Evolutionary conservation across 768 basidiomycete genomes (phyloP).

Genomic region (Pholiota molesta): DNA sequence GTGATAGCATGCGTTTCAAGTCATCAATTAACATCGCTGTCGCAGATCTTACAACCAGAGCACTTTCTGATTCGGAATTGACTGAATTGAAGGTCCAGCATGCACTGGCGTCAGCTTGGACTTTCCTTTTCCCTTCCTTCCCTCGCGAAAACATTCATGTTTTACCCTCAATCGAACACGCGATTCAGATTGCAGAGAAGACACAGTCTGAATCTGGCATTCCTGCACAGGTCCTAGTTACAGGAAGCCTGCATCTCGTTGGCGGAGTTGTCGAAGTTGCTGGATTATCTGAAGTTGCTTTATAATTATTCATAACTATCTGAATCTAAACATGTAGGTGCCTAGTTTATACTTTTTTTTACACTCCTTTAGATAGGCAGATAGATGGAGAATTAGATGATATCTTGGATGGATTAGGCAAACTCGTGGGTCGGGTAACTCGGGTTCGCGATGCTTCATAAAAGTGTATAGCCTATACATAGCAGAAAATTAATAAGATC

Average conservation of each 20-base stretch:
- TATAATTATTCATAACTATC: slow-evolving; percentile 37
- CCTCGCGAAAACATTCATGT: slow-evolving; percentile 70
- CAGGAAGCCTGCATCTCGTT: slow-evolving; percentile 92
- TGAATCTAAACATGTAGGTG: background rate
- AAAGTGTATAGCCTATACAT: slow-evolving; percentile 55
- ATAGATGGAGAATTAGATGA: background rate
- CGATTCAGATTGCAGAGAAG: slow-evolving; percentile 64
- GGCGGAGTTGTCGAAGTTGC: slow-evolving; percentile 95
- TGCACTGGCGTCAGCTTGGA: slow-evolving; percentile 78
- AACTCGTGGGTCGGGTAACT: background rate
- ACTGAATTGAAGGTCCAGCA: slow-evolving; percentile 73
- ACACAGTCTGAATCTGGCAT: slow-evolving; percentile 33
- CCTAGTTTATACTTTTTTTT: background rate
- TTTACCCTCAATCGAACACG: slow-evolving; percentile 87
- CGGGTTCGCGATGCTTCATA: slow-evolving; percentile 35
- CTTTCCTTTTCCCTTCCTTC: slow-evolving; percentile 60
- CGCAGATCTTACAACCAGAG: slow-evolving; percentile 77
- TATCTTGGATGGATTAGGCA: background rate
- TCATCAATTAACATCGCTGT: background rate
- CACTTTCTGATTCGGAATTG: slow-evolving; percentile 64
- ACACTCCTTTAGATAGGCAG: background rate
- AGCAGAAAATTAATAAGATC: background rate
- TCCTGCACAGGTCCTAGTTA: slow-evolving; percentile 69
- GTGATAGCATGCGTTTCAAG: slow-evolving; percentile 12
- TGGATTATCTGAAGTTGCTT: slow-evolving; percentile 68